phyloP scores from a whole-genome alignment of 2,329 filamentous ascomycete species.

The Dryadomyces quercus-mongolicae region DNA sequence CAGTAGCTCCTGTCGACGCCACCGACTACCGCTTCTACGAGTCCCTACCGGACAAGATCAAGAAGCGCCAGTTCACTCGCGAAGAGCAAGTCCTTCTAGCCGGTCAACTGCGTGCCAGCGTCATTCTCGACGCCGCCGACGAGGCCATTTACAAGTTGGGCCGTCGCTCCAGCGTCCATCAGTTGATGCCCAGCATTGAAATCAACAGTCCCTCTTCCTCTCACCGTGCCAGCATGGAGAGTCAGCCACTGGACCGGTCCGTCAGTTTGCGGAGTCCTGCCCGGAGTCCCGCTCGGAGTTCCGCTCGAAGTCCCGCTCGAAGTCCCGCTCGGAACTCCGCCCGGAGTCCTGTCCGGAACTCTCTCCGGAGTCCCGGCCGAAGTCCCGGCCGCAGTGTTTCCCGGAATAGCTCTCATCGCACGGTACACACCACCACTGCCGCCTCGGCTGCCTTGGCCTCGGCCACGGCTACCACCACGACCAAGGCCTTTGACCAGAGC shows the following conservation, averaged over 20 bases:
- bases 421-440: neutral
- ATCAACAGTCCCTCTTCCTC: slow-evolving; percentile 12
- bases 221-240: slow-evolving; percentile 9
- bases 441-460: no score
- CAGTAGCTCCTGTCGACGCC: slow-evolving; percentile 7
- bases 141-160: slow-evolving; percentile 40
- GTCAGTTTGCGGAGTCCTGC: no score
- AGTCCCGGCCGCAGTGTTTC: neutral
- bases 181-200: slow-evolving; percentile 18
- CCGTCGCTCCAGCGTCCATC: slow-evolving; percentile 23
- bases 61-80: slow-evolving; percentile 54
- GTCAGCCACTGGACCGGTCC: no score
- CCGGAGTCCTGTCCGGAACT: neutral
- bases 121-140: slow-evolving; percentile 32
- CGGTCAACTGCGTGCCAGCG: slow-evolving; percentile 29
- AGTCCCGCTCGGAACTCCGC: neutral
- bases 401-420: neutral
- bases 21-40: slow-evolving; percentile 57
- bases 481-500: slow-evolving; percentile 2
- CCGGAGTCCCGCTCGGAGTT: slow-evolving; percentile 3
- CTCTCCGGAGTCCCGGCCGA: neutral
- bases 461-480: no score
- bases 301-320: neutral
- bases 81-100: slow-evolving; percentile 58
- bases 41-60: slow-evolving; percentile 60